Evolutionary conservation across 495 filamentous ascomycete species (phyloP).

Genomic region (Darksidea phi): DNA sequence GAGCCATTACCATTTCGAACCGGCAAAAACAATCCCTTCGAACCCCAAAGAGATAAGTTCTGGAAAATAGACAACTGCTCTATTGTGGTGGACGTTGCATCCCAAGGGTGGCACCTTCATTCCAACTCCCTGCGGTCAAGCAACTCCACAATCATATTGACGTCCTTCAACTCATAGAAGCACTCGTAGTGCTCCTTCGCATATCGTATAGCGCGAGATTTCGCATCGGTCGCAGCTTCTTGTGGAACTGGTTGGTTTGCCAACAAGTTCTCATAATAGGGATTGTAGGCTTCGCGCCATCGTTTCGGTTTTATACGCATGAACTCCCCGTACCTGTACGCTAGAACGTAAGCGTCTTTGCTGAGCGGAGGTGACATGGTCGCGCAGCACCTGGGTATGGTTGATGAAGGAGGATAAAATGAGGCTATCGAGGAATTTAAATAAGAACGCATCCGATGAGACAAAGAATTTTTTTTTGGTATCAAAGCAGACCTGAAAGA

Average conservation of each 20-base stretch:
- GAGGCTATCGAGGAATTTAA: too few relatives aligned
- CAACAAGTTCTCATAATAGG: conserved; percentile 3
- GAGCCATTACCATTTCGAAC: too few relatives aligned
- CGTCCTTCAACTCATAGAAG: not conserved
- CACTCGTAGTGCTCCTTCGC: conserved; percentile 4
- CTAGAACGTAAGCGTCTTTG: not conserved
- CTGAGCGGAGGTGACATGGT: not conserved
- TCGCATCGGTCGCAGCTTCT: not conserved
- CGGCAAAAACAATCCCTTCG: too few relatives aligned
- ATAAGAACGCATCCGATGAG: too few relatives aligned
- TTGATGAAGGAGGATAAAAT: too few relatives aligned
- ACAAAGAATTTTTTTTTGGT: too few relatives aligned
- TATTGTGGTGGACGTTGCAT: not conserved
- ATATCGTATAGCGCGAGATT: conserved; percentile 2
- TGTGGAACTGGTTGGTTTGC: not conserved
- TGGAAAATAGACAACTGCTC: not conserved
- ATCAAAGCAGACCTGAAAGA: too few relatives aligned
- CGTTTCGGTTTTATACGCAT: conserved; percentile 1
- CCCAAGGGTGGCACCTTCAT: not conserved
- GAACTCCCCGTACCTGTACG: conserved; percentile 4
- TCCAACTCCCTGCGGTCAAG: not conserved
- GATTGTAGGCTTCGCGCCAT: not conserved
- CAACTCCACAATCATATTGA: not conserved
- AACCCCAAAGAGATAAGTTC: not conserved
- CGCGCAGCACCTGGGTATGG: too few relatives aligned